Conservation (phyloP, 140 eudicot genomes). For the Anethum foeniculum region DNA sequence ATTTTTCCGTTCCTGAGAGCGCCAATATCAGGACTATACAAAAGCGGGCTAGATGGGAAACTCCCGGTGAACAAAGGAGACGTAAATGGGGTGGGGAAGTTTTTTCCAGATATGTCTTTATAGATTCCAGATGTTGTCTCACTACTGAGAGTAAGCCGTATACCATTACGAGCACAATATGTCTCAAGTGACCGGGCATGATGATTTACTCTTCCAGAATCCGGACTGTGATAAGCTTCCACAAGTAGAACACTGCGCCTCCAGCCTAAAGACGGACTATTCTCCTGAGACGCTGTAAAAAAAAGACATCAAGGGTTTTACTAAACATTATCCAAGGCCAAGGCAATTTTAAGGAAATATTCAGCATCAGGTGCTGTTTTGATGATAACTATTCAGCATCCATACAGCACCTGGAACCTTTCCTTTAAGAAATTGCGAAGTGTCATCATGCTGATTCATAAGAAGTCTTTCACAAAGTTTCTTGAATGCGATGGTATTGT, state of each 20-base stretch:
- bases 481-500: conserved; percentile 59
- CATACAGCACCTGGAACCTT: conserved; percentile 35
- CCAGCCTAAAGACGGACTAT: conserved; percentile 77
- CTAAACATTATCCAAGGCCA: not conserved
- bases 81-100: conserved; percentile 70
- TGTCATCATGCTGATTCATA: conserved; percentile 66
- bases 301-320: conserved; percentile 9
- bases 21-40: conserved; percentile 85
- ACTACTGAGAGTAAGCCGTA: conserved; percentile 45
- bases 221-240: conserved; percentile 81
- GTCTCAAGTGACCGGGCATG: conserved; percentile 87
- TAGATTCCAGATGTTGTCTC: conserved; percentile 40
- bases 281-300: conserved; percentile 41
- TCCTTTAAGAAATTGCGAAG: conserved; percentile 45
- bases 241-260: conserved; percentile 86
- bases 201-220: conserved; percentile 81
- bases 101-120: conserved; percentile 54
- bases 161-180: conserved; percentile 63
- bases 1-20: conserved; percentile 56
- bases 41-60: conserved; percentile 84
- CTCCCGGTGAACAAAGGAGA: conserved; percentile 97
- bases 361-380: conserved; percentile 2
- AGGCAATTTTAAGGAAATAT: conserved; percentile 15
- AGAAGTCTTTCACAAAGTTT: conserved; percentile 63
- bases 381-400: conserved; percentile 12